phyloP scores from a whole-genome alignment of 768 basidiomycete genomes.

The Lentinula detonsa region DNA sequence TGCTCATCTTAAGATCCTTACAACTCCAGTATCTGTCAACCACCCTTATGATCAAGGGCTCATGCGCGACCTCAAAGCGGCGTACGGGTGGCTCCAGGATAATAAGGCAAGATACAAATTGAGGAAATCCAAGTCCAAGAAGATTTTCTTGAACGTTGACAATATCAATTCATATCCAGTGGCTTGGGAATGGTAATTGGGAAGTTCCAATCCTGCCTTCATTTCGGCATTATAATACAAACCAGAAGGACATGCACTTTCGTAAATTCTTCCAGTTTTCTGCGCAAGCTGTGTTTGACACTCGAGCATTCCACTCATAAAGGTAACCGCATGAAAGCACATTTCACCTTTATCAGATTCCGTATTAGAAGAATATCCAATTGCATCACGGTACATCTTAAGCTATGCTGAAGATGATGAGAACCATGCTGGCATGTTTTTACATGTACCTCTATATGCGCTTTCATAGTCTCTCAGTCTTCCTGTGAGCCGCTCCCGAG shows the following conservation, averaged over 20 bases:
- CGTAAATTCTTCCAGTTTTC: constrained; percentile 19
- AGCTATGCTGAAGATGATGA: not conserved
- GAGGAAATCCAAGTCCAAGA: constrained; percentile 14
- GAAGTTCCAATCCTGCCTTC: constrained; percentile 19
- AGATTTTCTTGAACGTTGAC: constrained; percentile 42
- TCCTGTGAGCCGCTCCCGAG: not conserved
- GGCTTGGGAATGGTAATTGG: constrained; percentile 33
- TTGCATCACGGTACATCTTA: not conserved
- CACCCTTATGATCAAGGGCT: constrained; percentile 21
- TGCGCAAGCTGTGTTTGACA: too few relatives aligned
- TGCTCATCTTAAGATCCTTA: constrained; percentile 31
- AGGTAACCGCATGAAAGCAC: not conserved
- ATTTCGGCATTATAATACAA: constrained; percentile 29
- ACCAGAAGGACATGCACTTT: constrained; percentile 27
- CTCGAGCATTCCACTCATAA: too few relatives aligned
- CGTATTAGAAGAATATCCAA: not conserved
- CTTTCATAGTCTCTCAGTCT: not conserved
- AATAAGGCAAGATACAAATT: constrained; percentile 15
- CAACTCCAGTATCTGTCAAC: constrained; percentile 18
- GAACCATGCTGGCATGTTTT: not conserved
- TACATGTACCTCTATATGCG: not conserved
- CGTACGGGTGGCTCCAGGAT: constrained; percentile 37
- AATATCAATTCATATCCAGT: constrained; percentile 21
- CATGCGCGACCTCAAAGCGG: constrained; percentile 30
- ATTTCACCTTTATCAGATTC: not conserved